These are phyloP conservation scores for Triticum turgidum DNA, from an alignment of 176 grass and related monocot genomes.

Conservation along the genomic window DNA sequence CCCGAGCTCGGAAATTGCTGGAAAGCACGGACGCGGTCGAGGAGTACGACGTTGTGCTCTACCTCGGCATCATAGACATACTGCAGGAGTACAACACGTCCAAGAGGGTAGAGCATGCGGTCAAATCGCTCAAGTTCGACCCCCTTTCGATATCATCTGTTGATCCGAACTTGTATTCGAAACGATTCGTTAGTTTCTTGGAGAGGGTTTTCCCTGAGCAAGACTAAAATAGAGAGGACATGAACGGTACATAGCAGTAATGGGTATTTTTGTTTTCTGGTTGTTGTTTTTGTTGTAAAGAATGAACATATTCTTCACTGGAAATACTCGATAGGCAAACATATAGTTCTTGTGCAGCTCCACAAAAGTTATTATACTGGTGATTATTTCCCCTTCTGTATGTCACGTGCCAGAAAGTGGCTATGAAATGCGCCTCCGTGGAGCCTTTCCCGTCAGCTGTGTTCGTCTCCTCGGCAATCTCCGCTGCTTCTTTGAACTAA, in stretches of 20 bases:
- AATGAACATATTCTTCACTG: not conserved
- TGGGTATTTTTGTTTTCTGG: not conserved
- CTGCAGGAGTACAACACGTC: constrained; percentile 82
- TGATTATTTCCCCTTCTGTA: not conserved
- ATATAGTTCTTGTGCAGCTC: not conserved
- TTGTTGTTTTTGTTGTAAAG: constrained; percentile 1
- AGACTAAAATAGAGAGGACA: constrained; percentile 13
- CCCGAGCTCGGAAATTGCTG: constrained; percentile 62
- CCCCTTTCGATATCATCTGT: constrained; percentile 80
- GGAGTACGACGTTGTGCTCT: constrained; percentile 85
- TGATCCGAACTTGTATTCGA: constrained; percentile 68
- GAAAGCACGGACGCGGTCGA: constrained; percentile 42
- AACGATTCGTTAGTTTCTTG: constrained; percentile 80
- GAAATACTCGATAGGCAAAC: not conserved
- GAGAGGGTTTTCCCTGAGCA: constrained; percentile 76
- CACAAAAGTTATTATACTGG: not conserved
- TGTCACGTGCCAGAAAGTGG: not conserved
- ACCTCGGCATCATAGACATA: constrained; percentile 98
- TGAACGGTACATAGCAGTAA: constrained; percentile 19
- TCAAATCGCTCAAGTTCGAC: constrained; percentile 88
- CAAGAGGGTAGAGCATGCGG: constrained; percentile 81
- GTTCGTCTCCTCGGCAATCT: not conserved
- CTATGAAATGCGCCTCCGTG: not conserved
- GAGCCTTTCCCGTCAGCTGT: not conserved
- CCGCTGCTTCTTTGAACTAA: not conserved